Base-by-base conservation (phyloP, 345 rosid genomes). In the Syzygium grande region DNA sequence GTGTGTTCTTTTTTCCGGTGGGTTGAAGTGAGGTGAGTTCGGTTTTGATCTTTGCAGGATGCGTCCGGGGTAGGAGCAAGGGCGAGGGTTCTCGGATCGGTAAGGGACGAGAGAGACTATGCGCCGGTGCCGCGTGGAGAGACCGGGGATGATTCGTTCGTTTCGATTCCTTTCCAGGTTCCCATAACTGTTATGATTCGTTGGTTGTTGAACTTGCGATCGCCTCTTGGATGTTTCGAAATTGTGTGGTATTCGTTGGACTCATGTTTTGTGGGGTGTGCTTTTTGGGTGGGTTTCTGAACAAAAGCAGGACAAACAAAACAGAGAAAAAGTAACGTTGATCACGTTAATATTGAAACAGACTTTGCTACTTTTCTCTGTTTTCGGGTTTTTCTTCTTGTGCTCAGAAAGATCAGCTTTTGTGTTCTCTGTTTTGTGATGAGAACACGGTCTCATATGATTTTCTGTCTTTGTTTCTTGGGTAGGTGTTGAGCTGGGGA, bases 401-500 rank as follows among this genome's bases (percentile, higher is more conserved):
- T 43, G 79, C 73, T 73, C 21, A 51, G 73, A 21, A 29, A 79
- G 38, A 55, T 80, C 15, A 41, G 56, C 13, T 46, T 53, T 52
- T 55, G 27, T 7, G 22, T 73, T 29, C 13, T 68, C 21, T 59
- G 27, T 59, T 85, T 54, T 85, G 52, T 58, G 43, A 30, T 68
- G 79, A 68, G 79, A 30, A 68, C 79, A 16, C 29, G 9, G 27
- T 85, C 51, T 51, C 22, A 49, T 6, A n/a, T 23, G 46, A 52
- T 85, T 38, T 54, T 85, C 46, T 38, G 53, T 41, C 41, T 34
- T 80, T 56, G 51, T 56, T 29, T 49, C 65, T 83, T 86, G 34
- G 55, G 87, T 89, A 96, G 98, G 93, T 93, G 85, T 91, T 94
- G 90, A 96, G 98, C 88, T 96, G 97, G 97, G 90, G 63, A 86